phyloP scores from a whole-genome alignment of 164 flowering plant species.

The Tetrastigma voinierianum region DNA sequence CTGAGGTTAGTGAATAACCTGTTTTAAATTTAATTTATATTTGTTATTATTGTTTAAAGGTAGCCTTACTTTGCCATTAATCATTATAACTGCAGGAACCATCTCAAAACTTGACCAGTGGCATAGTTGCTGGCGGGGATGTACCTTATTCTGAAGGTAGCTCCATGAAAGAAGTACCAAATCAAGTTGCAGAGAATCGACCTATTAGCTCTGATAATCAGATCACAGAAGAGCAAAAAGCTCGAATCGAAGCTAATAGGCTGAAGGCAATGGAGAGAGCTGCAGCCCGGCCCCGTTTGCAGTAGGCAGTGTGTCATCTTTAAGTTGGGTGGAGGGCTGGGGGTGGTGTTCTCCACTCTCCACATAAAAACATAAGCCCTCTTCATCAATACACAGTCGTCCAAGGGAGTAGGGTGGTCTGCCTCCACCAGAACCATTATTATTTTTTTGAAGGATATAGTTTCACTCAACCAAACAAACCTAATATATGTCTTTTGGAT shows the following conservation, averaged over 20 bases:
- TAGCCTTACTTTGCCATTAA: not conserved
- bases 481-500: too few relatives aligned
- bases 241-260: conserved; percentile 67
- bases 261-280: conserved; percentile 73
- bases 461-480: too few relatives aligned
- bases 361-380: too few relatives aligned
- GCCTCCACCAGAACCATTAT: too few relatives aligned
- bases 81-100: conserved; percentile 31
- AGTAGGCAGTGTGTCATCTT: conserved; percentile 4
- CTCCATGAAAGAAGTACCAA: conserved; percentile 11
- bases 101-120: conserved; percentile 9
- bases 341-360: too few relatives aligned
- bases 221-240: conserved; percentile 55
- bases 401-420: too few relatives aligned
- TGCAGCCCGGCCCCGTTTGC: conserved; percentile 32
- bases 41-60: not conserved
- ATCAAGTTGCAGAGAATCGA: conserved; percentile 17
- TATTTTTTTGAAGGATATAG: too few relatives aligned
- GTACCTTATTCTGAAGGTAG: conserved; percentile 9
- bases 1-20: not conserved
- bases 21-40: not conserved
- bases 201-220: conserved; percentile 9
- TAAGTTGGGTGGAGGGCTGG: too few relatives aligned
- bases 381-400: too few relatives aligned
- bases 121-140: conserved; percentile 9